Percentiles rank a stretch among this genome's conserved stretches.
Conservation (phyloP, 495 filamentous ascomycete genomes). For the Penicillium ucsense region DNA sequence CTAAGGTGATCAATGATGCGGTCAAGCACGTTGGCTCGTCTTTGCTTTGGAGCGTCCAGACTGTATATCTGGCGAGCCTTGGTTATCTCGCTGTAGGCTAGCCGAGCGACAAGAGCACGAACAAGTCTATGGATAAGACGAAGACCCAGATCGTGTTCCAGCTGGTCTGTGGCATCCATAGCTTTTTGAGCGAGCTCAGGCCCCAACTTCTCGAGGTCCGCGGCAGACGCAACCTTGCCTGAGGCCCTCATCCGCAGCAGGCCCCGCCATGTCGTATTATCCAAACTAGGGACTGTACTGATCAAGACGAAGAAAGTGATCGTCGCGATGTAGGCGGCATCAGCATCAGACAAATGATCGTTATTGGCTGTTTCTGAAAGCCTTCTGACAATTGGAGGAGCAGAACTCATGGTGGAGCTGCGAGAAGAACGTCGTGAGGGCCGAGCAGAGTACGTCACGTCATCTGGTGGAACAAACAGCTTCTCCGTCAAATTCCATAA, state of each 20-base stretch:
- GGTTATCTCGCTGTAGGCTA: slow-evolving; percentile 43
- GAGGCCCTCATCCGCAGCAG: slow-evolving; percentile 42
- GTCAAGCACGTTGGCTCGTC: slow-evolving; percentile 26
- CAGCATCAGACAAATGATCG: slow-evolving; percentile 39
- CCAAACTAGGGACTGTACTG: slow-evolving; percentile 38
- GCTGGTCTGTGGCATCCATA: slow-evolving; percentile 37
- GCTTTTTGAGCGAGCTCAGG: slow-evolving; percentile 19
- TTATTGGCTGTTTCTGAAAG: slow-evolving; percentile 18
- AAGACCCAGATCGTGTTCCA: slow-evolving; percentile 53
- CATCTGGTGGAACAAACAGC: slow-evolving; percentile 55
- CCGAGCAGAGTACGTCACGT: slow-evolving; percentile 33
- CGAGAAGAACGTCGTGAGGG: slow-evolving; percentile 28
- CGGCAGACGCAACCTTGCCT: slow-evolving; percentile 41
- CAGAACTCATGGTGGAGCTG: slow-evolving; percentile 19
- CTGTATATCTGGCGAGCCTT: slow-evolving; percentile 31
- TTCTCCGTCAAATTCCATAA: slow-evolving; percentile 64
- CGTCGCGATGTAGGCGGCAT: slow-evolving; percentile 47
- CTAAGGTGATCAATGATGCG: slow-evolving; percentile 31
- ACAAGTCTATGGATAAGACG: slow-evolving; percentile 46
- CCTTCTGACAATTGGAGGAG: slow-evolving; percentile 19
- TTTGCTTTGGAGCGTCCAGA: slow-evolving; percentile 22
- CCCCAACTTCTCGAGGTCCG: slow-evolving; percentile 30
- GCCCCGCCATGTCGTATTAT: slow-evolving; percentile 37
- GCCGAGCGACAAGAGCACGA: slow-evolving; percentile 41
- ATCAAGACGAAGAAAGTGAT: slow-evolving; percentile 49